Evolutionary conservation across 768 basidiomycete species (phyloP).

Genomic region (Amanita fuliginea): DNA sequence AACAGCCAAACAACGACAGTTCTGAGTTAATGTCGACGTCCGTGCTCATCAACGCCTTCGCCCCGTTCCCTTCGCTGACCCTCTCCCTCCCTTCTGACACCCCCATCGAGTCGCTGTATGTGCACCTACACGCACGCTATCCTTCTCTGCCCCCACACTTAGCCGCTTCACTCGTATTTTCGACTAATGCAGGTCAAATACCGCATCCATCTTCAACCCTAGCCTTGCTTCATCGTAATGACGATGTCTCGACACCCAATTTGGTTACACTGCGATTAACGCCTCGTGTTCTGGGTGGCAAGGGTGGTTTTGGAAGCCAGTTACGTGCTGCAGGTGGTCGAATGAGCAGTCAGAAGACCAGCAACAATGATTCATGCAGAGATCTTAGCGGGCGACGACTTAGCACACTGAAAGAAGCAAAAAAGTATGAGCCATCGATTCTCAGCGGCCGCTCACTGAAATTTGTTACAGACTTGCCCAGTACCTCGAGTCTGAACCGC

Average conservation of each 20-base stretch:
- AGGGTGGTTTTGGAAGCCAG: slow-evolving; percentile 96
- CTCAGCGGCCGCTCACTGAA: background rate
- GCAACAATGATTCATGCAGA: slow-evolving; percentile 88
- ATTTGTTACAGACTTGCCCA: slow-evolving; percentile 52
- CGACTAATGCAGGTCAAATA: slow-evolving; percentile 26
- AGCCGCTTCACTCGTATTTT: slow-evolving; percentile 19
- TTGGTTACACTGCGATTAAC: slow-evolving; percentile 64
- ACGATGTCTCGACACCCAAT: slow-evolving; percentile 10
- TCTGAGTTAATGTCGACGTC: slow-evolving; percentile 16
- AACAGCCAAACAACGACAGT: slow-evolving; percentile 1
- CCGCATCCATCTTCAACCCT: slow-evolving; percentile 17
- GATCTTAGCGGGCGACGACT: slow-evolving; percentile 85
- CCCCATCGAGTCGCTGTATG: slow-evolving; percentile 18
- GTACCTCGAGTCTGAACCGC: slow-evolving; percentile 77
- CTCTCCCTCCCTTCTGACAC: slow-evolving; percentile 20
- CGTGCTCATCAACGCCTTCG: slow-evolving; percentile 28
- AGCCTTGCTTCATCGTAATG: slow-evolving; percentile 14
- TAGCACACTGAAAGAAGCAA: slow-evolving; percentile 93
- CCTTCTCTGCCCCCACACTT: slow-evolving; percentile 21
- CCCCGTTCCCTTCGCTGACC: slow-evolving; percentile 26
- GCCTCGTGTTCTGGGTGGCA: slow-evolving; percentile 76
- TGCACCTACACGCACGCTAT: slow-evolving; percentile 23
- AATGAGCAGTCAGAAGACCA: slow-evolving; percentile 95
- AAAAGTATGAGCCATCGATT: slow-evolving; percentile 46
- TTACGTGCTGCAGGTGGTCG: slow-evolving; percentile 93